A percentile compares a stretch with the other conserved stretches of the same genome.
Evolutionary conservation across 345 rosid species (phyloP).

Genomic region (Fremontodendron californicum): DNA sequence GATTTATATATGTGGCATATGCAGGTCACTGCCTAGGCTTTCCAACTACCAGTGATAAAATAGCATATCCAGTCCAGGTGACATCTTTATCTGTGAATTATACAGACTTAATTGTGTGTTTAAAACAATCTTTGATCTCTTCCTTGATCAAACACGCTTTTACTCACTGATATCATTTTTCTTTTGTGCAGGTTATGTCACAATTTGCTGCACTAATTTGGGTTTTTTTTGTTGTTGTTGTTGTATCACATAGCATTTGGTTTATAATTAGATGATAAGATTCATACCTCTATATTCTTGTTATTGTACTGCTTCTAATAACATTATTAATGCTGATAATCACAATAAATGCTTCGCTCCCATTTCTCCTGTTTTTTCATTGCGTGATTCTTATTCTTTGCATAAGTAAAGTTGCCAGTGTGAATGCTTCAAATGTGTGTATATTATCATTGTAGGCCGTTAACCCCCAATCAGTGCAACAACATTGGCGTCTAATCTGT

Average conservation of each 20-base stretch:
- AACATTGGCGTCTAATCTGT: no score
- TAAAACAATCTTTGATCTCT: not conserved
- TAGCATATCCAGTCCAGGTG: constrained; percentile 10
- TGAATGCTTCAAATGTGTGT: no score
- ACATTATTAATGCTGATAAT: not conserved
- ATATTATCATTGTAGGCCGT: no score
- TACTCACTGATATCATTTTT: not conserved
- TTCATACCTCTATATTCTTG: not conserved
- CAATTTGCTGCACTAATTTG: not conserved
- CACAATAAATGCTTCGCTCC: not conserved
- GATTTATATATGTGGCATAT: not conserved
- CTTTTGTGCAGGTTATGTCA: not conserved
- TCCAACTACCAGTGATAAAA: not conserved
- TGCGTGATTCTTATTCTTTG: not conserved
- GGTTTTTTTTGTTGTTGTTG: not conserved
- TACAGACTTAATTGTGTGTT: not conserved
- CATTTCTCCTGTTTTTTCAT: not conserved
- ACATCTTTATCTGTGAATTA: not conserved
- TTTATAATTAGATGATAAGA: not conserved
- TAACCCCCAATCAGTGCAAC: no score
- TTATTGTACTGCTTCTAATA: not conserved
- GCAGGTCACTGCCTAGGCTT: constrained; percentile 11
- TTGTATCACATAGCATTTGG: constrained; percentile 10
- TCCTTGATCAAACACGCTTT: not conserved
- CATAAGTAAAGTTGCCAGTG: not conserved